Evolutionary conservation across 371 early-diverging fungal genomes (phyloP).

Genomic region (Nosema bombycis): DNA sequence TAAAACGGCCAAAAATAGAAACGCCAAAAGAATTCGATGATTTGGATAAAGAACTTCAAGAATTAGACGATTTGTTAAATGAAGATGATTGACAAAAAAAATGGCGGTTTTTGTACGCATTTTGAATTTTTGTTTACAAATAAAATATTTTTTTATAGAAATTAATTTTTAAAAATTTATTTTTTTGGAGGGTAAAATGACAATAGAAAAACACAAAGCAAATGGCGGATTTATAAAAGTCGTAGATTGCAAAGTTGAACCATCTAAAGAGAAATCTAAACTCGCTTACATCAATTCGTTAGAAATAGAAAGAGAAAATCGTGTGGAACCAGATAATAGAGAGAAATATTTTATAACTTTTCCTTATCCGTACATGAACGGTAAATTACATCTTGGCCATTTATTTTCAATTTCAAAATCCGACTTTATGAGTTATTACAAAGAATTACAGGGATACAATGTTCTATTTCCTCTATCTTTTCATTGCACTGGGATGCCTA

Average conservation of each 20-base stretch:
- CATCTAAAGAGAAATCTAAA: conserved; percentile 33
- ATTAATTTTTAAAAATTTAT: too few species aligned
- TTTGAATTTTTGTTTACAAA: too few species aligned
- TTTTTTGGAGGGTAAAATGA: too few species aligned
- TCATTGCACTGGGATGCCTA: conserved; percentile 99
- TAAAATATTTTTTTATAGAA: too few species aligned
- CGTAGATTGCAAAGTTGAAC: too few species aligned
- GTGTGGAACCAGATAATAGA: conserved; percentile 9
- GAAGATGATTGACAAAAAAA: background rate
- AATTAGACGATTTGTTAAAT: conserved; percentile 11
- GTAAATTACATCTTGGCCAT: conserved; percentile 93
- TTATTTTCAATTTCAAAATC: conserved; percentile 89
- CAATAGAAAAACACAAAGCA: too few species aligned
- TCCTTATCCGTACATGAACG: conserved; percentile 99
- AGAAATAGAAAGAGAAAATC: conserved; percentile 20
- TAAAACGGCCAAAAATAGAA: too few species aligned
- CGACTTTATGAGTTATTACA: conserved; percentile 87
- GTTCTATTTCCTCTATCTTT: conserved; percentile 94
- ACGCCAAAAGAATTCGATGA: conserved; percentile 34
- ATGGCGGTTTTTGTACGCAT: background rate
- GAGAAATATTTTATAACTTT: conserved; percentile 86
- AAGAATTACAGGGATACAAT: conserved; percentile 83
- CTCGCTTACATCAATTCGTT: conserved; percentile 40
- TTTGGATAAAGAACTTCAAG: conserved; percentile 28
- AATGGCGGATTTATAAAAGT: too few species aligned